Percentiles rank a stretch among this genome's conserved stretches.
Conservation (phyloP, 805 yeast species). For the Jamesozyma hellenica region DNA sequence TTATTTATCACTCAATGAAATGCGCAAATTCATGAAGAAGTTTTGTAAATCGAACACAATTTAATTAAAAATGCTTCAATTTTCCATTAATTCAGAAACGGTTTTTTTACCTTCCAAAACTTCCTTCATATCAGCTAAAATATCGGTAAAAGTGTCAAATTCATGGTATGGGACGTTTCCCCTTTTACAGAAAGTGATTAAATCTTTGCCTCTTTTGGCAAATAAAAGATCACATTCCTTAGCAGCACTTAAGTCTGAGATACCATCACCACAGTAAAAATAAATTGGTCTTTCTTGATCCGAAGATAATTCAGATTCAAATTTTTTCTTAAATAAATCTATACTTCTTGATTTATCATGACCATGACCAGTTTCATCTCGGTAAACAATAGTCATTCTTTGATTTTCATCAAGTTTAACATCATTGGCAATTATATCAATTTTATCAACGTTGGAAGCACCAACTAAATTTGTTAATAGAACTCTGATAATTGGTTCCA, state of each 20-base stretch:
- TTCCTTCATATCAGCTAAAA: slow-evolving; percentile 47
- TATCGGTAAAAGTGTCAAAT: slow-evolving; percentile 68
- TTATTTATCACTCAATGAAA: too few species aligned
- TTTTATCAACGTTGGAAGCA: slow-evolving; percentile 55
- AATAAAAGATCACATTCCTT: slow-evolving; percentile 87
- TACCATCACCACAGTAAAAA: slow-evolving; percentile 97
- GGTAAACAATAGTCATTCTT: slow-evolving; percentile 75
- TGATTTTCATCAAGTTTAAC: slow-evolving; percentile 47
- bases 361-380: slow-evolving; percentile 82
- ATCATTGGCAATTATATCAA: slow-evolving; percentile 75
- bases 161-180: slow-evolving; percentile 79
- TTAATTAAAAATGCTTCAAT: too few species aligned
- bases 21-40: too few species aligned
- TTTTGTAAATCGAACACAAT: too few species aligned
- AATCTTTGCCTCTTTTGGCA: slow-evolving; percentile 87
- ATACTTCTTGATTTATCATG: slow-evolving; percentile 90
- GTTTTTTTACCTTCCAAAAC: slow-evolving; percentile 36
- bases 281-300: slow-evolving; percentile 46
- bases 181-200: slow-evolving; percentile 71
- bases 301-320: slow-evolving; percentile 21
- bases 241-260: slow-evolving; percentile 89
- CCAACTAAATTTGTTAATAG: slow-evolving; percentile 69
- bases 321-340: slow-evolving; percentile 31
- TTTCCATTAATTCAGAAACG: slow-evolving; percentile 26
- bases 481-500: slow-evolving; percentile 83